Percentiles rank a stretch among this genome's conserved stretches.
phyloP scores from a whole-genome alignment of 2,329 filamentous ascomycete species.

The Herpotrichia juniperi region DNA sequence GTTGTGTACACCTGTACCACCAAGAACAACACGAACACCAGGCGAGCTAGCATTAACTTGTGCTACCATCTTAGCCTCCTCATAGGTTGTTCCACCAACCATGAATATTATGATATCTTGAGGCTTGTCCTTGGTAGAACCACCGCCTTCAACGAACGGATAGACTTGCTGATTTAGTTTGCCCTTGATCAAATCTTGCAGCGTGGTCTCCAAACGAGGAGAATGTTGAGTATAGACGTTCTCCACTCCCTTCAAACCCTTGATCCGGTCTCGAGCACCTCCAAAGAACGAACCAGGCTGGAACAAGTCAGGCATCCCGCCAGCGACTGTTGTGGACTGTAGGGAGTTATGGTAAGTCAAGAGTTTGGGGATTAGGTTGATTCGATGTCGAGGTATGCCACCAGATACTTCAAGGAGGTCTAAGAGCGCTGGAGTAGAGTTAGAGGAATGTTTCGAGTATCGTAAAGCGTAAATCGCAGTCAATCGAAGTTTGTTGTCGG shows the following conservation, averaged over 20 bases:
- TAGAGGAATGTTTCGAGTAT: conserved; percentile 86
- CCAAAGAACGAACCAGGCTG: conserved; percentile 88
- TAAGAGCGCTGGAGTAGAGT: conserved; percentile 80
- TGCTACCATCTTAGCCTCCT: conserved; percentile 96
- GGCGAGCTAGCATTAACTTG: conserved; percentile 90
- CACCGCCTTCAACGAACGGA: conserved; percentile 89
- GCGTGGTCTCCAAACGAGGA: conserved; percentile 80
- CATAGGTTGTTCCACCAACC: conserved; percentile 90
- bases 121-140: conserved; percentile 88
- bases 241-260: conserved; percentile 94
- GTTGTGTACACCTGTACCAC: conserved; percentile 88
- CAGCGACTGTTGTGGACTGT: conserved; percentile 68
- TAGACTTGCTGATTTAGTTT: conserved; percentile 85
- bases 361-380: conserved; percentile 81
- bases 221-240: conserved; percentile 99
- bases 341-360: conserved; percentile 86
- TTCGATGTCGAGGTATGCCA: conserved; percentile 75
- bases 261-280: conserved; percentile 84
- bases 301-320: conserved; percentile 89
- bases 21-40: conserved; percentile 86
- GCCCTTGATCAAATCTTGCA: conserved; percentile 94
- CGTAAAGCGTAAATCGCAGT: conserved; percentile 95
- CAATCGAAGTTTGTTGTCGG: conserved; percentile 84
- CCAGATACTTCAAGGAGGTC: conserved; percentile 86
- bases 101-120: conserved; percentile 97